Percentiles rank a stretch among this genome's conserved stretches.
phyloP scores from a whole-genome alignment of 2,329 filamentous ascomycete species.

The Claviceps digitariae region DNA sequence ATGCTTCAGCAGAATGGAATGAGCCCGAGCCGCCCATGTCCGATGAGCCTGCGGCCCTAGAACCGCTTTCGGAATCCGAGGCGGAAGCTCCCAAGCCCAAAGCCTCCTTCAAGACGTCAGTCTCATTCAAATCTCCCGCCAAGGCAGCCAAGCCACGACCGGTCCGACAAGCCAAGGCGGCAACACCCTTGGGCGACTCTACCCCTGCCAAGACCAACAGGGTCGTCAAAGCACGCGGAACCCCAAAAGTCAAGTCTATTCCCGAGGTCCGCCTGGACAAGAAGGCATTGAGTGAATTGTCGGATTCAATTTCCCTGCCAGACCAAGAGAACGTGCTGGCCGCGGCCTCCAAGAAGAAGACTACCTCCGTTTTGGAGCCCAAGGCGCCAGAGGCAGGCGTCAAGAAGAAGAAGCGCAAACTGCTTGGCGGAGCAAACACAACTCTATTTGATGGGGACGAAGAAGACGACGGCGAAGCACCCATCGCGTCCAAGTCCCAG shows the following conservation, averaged over 20 bases:
- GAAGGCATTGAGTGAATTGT: conserved; percentile 14
- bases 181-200: conserved; percentile 30
- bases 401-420: conserved; percentile 60
- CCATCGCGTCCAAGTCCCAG: neutral
- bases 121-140: conserved; percentile 3
- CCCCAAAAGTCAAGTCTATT: conserved; percentile 3
- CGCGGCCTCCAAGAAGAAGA: conserved; percentile 6
- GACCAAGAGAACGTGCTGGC: conserved; percentile 18
- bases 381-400: conserved; percentile 21
- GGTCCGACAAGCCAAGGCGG: conserved; percentile 27
- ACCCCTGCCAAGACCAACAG: conserved; percentile 32
- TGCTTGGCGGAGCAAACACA: conserved; percentile 47
- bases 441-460: conserved; percentile 60
- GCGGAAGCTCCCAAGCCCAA: conserved; percentile 8
- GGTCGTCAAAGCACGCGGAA: conserved; percentile 3
- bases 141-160: conserved; percentile 25
- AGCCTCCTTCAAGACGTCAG: conserved; percentile 5
- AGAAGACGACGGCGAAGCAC: conserved; percentile 39
- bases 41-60: neutral
- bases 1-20: conserved; percentile 6
- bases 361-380: conserved; percentile 6
- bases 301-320: conserved; percentile 19
- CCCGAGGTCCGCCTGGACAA: conserved; percentile 19
- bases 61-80: conserved; percentile 13
- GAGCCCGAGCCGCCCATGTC: conserved; percentile 19